Evolutionary conservation across 495 filamentous ascomycete genomes (phyloP), one percentile per base, ranked within the genome.

Genomic region (Penicillium lagena): DNA sequence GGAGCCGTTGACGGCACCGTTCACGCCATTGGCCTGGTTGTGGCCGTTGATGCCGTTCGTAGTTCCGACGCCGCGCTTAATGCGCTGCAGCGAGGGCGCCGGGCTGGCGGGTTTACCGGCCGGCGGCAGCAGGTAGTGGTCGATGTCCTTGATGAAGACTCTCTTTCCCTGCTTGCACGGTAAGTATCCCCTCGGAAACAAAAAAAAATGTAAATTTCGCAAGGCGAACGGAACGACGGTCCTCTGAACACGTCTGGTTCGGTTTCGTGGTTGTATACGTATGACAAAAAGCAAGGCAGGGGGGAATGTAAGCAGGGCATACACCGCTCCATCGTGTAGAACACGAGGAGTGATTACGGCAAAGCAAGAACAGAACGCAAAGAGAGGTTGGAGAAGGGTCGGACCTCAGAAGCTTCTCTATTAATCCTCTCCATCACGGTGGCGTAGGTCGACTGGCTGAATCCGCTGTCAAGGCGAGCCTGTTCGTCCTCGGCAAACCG

Each of bases 141-240:
- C 78, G 58, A 98, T 98, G 63, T 97, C 93, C 63, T 98, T 98
- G 78, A 98, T 93, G 73, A 97, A 95, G 53, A 95, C 64, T 45
- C 93, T 85, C 68, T 95, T 96, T 52, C 67, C 59, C 55, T 67
- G 49, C 34, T 47, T 45, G 14, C 28, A 55, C 47, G 62, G 64
- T 76, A 68, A 75, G 70, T 63, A 52, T 59, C 47, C 41, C 37
- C 39, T 43, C 38, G 32, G 35, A 9, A 32, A 43, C 40, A 41
- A 41, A 46, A 35, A 9, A 12, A 39, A 11, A 12, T 14, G 35
- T 47, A 4, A n/a, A 31, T 37, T 47, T 33, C 39, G 34, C n/a
- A 9, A 9, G 9, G n/a, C 29, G 15, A 39, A 33, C 27, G 12
- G 22, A 22, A 22, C 22, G 22, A 22, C 22, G 22, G 22, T 34